phyloP scores from a whole-genome alignment of 139 green algal species.

The Chlamydomonas urium region DNA sequence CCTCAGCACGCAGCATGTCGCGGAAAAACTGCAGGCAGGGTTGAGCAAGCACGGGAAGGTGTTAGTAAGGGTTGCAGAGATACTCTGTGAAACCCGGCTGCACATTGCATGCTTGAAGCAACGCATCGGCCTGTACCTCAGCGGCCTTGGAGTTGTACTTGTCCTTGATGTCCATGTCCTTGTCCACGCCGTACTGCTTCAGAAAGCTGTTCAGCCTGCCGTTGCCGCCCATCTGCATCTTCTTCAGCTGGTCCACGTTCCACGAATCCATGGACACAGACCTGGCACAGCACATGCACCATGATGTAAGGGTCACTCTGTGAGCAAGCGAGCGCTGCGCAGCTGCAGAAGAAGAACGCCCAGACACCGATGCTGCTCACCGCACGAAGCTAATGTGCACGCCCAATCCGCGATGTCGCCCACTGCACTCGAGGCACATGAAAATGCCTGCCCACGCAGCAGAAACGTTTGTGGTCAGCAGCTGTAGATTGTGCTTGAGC shows the following conservation, averaged over 20 bases:
- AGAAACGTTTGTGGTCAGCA: too few relatives aligned
- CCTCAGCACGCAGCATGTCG: constrained; percentile 77
- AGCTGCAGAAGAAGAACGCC: too few relatives aligned
- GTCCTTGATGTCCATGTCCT: constrained; percentile 79
- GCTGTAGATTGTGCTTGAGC: too few relatives aligned
- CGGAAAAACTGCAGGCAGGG: constrained; percentile 64
- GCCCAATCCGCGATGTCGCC: constrained; percentile 89
- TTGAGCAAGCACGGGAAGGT: too few relatives aligned
- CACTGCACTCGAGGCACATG: constrained; percentile 97
- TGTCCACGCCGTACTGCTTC: constrained; percentile 84
- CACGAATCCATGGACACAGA: constrained; percentile 97
- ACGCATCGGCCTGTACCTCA: constrained; percentile 37
- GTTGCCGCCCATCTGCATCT: constrained; percentile 94
- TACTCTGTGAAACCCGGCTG: too few relatives aligned
- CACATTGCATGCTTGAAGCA: too few relatives aligned
- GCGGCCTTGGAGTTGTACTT: constrained; percentile 93
- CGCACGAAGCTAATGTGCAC: constrained; percentile 98
- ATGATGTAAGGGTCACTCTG: too few relatives aligned
- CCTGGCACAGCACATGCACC: constrained; percentile 43
- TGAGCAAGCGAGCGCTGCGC: too few relatives aligned
- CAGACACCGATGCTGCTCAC: constrained; percentile 28
- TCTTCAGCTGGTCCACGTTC: constrained; percentile 84
- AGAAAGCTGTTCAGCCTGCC: constrained; percentile 84
- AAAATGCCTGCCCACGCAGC: constrained; percentile 98
- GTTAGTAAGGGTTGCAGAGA: too few relatives aligned